Evolutionary conservation across 306 rosid genomes (phyloP).

Genomic region (Begonia peltatifolia): DNA sequence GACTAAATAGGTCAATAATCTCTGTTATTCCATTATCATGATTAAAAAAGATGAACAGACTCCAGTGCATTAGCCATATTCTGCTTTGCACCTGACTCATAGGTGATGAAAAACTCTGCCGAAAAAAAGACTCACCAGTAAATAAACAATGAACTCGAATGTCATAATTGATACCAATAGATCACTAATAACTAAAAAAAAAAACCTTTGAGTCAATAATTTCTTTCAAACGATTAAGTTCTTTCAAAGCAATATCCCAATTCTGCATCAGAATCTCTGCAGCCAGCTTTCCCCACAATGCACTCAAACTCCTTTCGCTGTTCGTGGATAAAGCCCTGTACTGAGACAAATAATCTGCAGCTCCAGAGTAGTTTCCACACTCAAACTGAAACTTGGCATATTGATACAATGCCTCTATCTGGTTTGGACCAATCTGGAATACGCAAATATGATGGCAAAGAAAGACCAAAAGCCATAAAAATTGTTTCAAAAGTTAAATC

Average conservation of each 20-base stretch:
- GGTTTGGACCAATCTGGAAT: constrained; percentile 70
- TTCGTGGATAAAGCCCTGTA: constrained; percentile 85
- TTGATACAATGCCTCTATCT: constrained; percentile 84
- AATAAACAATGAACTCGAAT: background rate
- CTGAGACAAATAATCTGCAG: constrained; percentile 92
- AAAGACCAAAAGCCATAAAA: too few species aligned
- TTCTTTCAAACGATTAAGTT: constrained; percentile 84
- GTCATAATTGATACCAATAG: background rate
- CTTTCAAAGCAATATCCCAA: constrained; percentile 89
- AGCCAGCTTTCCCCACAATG: constrained; percentile 93
- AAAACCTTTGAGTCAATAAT: constrained; percentile 79
- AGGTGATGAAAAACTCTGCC: constrained; percentile 73
- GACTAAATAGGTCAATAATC: constrained; percentile 84
- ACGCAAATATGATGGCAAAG: too few species aligned
- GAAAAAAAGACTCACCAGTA: constrained; percentile 5
- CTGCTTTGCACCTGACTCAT: constrained; percentile 82
- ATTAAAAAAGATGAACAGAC: constrained; percentile 92
- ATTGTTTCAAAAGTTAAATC: too few species aligned
- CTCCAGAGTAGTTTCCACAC: constrained; percentile 97
- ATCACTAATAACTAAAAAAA: background rate
- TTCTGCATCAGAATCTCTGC: constrained; percentile 97
- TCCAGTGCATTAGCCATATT: constrained; percentile 98
- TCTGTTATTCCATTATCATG: constrained; percentile 88
- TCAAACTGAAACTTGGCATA: constrained; percentile 95
- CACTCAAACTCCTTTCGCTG: constrained; percentile 79